Evolutionary conservation across 352 stramenopile species (phyloP).

Genomic region (Phytophthora citricola): DNA sequence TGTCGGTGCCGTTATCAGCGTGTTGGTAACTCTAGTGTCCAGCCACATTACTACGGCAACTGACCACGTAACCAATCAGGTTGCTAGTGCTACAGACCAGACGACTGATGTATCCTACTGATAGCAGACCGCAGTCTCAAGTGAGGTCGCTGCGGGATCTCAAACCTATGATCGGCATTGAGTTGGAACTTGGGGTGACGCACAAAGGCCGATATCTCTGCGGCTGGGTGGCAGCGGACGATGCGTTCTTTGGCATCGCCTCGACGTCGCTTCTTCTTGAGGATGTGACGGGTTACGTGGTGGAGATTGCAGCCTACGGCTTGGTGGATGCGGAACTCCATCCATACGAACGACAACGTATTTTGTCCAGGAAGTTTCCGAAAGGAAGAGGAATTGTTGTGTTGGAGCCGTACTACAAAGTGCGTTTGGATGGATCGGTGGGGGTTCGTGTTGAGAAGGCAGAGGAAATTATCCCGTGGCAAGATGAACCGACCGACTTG

Average conservation of each 20-base stretch:
- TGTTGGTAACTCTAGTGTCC: no score
- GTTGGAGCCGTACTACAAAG: conserved; percentile 45
- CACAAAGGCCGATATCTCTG: conserved; percentile 42
- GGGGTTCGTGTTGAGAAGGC: conserved; percentile 32
- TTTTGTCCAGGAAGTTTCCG: conserved; percentile 20
- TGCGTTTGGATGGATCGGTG: conserved; percentile 24
- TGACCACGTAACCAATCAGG: no score
- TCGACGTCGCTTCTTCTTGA: conserved; percentile 30
- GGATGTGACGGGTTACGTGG: conserved; percentile 36
- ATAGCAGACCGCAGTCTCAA: conserved; percentile 18
- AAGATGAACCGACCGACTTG: conserved; percentile 25
- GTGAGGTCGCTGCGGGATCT: conserved; percentile 20
- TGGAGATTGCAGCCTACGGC: conserved; percentile 40
- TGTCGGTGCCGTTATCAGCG: no score
- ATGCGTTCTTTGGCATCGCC: conserved; percentile 35
- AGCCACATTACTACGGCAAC: no score
- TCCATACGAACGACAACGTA: conserved; percentile 11
- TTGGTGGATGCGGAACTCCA: conserved; percentile 23
- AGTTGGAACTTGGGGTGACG: conserved; percentile 33
- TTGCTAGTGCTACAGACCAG: no score
- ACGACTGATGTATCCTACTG: no score
- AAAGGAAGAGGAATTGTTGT: conserved; percentile 33
- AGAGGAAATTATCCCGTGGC: conserved; percentile 25
- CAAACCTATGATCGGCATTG: conserved; percentile 30
- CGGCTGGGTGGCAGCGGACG: conserved; percentile 36